Base-by-base conservation (phyloP, 805 yeast species). In the Teunomyces atbi region DNA sequence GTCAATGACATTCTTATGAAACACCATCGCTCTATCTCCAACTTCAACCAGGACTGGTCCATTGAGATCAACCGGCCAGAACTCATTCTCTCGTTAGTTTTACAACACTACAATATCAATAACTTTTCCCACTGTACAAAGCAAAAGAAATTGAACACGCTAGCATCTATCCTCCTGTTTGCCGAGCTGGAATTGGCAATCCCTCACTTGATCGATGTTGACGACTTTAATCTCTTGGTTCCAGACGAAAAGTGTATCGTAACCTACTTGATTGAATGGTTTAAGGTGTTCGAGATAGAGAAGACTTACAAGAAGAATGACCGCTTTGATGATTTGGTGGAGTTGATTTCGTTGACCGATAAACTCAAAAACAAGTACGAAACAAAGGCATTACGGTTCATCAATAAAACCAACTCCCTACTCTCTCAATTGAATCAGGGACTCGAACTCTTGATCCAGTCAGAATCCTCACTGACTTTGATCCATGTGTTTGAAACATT, bases 181-280 rank as follows among this genome's bases (percentile, higher is more conserved):
- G 82, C 83, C 0, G 66, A 73, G 11, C 63, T 69, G 12, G 54
- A 69, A 7, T 60, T 78, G 19, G 79, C 77, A 1, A 77, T 83
- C 23, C 78, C 81, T 1, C 70, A 66, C 41, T 61, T 83, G 42
- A 70, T 81, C 4, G 84, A 81, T 44, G 74, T 71, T 1, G 82
- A 79, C 29, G 86, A 81, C 60, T 70, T 82, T 47, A 65, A 65
- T 30, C 65, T 69, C 18, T 56, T 65, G 11, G 68, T 66, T 19
- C 85, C 85, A 0, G 88, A 83, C 51, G 89, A 83, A 51, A 75
- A 79, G 51, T 73, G 83, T 34, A 68, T 83, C 12, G 71, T 83
- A 52, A 74, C 83, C 13, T 83, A 79, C 56, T 61, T 82, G 8
- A 74, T 83, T 11, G 78, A 82, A 54, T 78, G 84, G 82, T 82